Conservation (phyloP, 805 yeast genomes). For the Saturnispora silvae region DNA sequence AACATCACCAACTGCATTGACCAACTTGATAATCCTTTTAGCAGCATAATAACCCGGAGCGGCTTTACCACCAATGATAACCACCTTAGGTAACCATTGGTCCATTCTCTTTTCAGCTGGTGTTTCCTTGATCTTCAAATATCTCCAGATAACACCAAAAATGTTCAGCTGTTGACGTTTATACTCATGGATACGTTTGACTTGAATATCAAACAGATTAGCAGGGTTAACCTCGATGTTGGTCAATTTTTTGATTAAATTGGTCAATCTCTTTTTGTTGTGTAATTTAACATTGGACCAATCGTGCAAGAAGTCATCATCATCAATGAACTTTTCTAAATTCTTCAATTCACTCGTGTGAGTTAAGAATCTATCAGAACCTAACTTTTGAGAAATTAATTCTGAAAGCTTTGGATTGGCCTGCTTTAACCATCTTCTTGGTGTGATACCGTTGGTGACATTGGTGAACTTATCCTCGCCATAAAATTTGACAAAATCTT, state of each 20-base stretch:
- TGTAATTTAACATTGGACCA: slow-evolving; percentile 66
- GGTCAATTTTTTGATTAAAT: slow-evolving; percentile 52
- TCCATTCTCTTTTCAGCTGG: slow-evolving; percentile 48
- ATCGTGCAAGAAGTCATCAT: slow-evolving; percentile 49
- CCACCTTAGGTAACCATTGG: slow-evolving; percentile 63
- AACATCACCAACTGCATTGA: slow-evolving; percentile 72
- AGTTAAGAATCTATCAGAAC: slow-evolving; percentile 59
- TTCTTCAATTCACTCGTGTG: slow-evolving; percentile 58
- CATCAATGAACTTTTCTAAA: slow-evolving; percentile 57
- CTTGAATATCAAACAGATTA: slow-evolving; percentile 83
- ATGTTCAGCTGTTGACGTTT: slow-evolving; percentile 91
- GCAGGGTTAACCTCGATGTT: slow-evolving; percentile 56
- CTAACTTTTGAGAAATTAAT: slow-evolving; percentile 63
- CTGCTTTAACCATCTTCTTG: slow-evolving; percentile 92
- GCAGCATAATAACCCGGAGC: slow-evolving; percentile 99
- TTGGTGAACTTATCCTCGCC: slow-evolving; percentile 80
- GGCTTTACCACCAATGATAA: slow-evolving; percentile 86
- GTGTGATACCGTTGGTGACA: slow-evolving; percentile 92
- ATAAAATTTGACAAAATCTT: slow-evolving; percentile 75
- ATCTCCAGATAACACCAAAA: slow-evolving; percentile 79
- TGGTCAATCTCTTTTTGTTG: slow-evolving; percentile 61
- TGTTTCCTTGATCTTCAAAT: slow-evolving; percentile 62
- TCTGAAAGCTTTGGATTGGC: slow-evolving; percentile 75
- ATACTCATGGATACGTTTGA: slow-evolving; percentile 90
- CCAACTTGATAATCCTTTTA: slow-evolving; percentile 75